Conservation (phyloP, 225 moss, liverwort and hornwort genomes). For the Neckera pumila region DNA sequence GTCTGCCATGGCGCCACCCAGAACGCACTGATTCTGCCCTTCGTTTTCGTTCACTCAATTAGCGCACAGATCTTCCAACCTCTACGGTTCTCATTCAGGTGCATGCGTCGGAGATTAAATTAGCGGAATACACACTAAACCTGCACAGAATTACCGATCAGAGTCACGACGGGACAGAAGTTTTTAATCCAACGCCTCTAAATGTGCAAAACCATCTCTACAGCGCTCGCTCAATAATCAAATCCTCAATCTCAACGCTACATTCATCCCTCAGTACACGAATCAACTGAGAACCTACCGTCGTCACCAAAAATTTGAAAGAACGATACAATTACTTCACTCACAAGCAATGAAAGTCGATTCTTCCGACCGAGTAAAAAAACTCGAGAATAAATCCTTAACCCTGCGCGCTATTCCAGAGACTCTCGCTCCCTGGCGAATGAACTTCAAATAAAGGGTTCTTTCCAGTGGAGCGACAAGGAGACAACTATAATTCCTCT, state of each 20-base stretch:
- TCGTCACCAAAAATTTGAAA: neutral
- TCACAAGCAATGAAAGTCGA: neutral
- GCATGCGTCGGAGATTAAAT: neutral
- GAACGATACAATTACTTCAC: neutral
- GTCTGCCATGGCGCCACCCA: constrained; percentile 16
- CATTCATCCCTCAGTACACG: neutral
- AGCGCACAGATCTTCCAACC: neutral
- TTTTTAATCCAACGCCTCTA: neutral
- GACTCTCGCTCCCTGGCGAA: neutral
- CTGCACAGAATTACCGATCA: neutral
- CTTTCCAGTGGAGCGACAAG: neutral
- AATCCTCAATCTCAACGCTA: neutral
- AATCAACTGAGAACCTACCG: neutral
- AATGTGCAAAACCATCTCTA: neutral
- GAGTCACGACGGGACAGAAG: neutral
- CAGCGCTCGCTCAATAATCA: neutral
- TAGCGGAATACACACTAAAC: neutral
- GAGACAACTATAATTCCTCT: neutral
- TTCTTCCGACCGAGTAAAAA: neutral
- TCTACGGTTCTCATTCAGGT: neutral
- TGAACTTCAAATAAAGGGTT: neutral
- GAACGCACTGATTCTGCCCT: neutral
- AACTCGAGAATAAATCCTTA: neutral
- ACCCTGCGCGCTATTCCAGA: neutral
- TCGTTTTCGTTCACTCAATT: neutral